Conservation (phyloP, 371 early-diverging fungal genomes). For the Cladochytrium tenue region DNA sequence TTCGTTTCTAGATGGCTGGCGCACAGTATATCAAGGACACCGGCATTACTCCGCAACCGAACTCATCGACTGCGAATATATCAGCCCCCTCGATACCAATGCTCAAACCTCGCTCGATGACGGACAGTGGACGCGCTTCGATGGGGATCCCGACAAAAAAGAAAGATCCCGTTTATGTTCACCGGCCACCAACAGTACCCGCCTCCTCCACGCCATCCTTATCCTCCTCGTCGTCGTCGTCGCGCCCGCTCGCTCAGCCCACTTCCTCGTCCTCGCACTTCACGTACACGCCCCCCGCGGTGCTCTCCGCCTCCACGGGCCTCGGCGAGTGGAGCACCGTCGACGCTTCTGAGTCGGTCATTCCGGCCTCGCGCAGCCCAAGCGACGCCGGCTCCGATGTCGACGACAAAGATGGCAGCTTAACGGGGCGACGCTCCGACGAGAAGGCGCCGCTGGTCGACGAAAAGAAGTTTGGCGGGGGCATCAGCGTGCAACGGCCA, state of each 20-base stretch:
- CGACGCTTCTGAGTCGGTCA: constrained; percentile 6
- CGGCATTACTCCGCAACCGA: neutral
- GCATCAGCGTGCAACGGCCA: neutral
- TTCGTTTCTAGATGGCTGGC: neutral
- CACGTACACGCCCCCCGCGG: neutral
- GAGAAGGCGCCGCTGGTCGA: neutral
- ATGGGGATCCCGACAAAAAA: neutral
- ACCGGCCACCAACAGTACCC: constrained; percentile 1
- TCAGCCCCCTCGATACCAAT: neutral
- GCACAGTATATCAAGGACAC: neutral
- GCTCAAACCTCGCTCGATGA: neutral
- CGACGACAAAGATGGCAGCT: neutral
- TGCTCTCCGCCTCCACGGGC: constrained; percentile 3
- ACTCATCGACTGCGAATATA: neutral
- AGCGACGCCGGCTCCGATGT: neutral
- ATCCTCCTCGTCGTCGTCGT: neutral
- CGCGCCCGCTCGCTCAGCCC: neutral
- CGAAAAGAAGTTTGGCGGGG: neutral
- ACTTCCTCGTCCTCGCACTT: neutral
- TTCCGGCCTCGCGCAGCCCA: neutral
- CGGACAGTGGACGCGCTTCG: constrained; percentile 3
- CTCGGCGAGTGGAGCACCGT: constrained; percentile 25
- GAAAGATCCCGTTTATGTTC: neutral
- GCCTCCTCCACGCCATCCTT: constrained; percentile 6
- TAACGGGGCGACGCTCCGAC: neutral